Evolutionary conservation across 345 rosid species (phyloP), one percentile per base, ranked within the genome.

Genomic region (Syzygium aromaticum): DNA sequence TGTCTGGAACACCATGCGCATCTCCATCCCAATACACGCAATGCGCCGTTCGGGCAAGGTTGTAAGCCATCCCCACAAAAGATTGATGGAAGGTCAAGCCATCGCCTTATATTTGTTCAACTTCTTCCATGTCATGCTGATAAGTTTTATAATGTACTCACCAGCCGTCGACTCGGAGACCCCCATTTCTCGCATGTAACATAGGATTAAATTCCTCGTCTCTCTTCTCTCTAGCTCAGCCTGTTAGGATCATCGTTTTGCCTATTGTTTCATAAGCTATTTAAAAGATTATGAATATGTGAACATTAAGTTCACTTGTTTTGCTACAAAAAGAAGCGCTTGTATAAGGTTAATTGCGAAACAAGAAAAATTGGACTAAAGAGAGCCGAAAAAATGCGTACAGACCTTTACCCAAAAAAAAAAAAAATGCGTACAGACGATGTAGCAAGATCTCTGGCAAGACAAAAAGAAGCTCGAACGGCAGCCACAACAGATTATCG

Each of bases 361-460:
- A 59, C 30, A 59, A n/a, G 52, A 27, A 84, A 83, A 40, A 25
- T 49, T 2, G 40, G 33, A 51, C 14, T 53, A 14, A 23, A 49
- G 28, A 52, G 38, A 25, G 54, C 30, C 16, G 27, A 22, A 43
- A 16, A 51, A 22, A n/a, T 19, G 51, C 51, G 11, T 91, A 91
- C 96, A 85, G 89, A 86, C 52, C n/a, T n/a, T n/a, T n/a, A n/a
- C n/a, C n/a, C n/a, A n/a, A n/a, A n/a, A n/a, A n/a, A n/a, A n/a
- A n/a, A 22, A 43, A 16, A 51, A 22, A n/a, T 19, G 51, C 51
- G 11, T 91, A 91, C 96, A 85, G 89, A 86, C 52, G 93, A 92
- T 25, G 95, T 90, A 13, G n/a, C 90, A 10, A 92, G 88, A 86
- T 92, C 95, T 43, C 91, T 91, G 84, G 87, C 87, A 5, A 93